Evolutionary conservation across 176 grass and related monocot species (phyloP).

Genomic region (Hyparrhenia diplandra): DNA sequence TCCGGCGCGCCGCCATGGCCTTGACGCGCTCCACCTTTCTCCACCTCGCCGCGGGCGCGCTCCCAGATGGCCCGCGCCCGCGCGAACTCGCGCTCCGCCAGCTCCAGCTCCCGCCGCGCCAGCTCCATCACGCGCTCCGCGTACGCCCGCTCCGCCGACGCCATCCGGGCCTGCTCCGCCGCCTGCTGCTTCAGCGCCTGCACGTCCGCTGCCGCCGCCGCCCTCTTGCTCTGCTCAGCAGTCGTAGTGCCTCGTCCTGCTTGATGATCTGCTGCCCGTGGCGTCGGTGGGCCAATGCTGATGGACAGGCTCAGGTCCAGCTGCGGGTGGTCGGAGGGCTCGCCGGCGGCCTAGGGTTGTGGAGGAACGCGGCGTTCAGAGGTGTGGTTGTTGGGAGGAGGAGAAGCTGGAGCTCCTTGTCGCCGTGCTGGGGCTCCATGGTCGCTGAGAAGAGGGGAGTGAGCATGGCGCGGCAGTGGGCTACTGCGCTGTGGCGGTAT

Average conservation of each 20-base stretch:
- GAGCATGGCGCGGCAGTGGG: constrained; percentile 1
- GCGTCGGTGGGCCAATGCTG: constrained; percentile 23
- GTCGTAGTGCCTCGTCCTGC: background rate
- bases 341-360: background rate
- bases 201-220: background rate
- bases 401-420: constrained; percentile 48
- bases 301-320: constrained; percentile 80
- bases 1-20: constrained; percentile 41
- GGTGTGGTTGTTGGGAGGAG: constrained; percentile 36
- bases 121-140: constrained; percentile 72
- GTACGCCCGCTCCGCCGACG: constrained; percentile 65
- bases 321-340: constrained; percentile 23
- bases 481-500: background rate
- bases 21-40: constrained; percentile 75
- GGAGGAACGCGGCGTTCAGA: background rate
- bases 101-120: constrained; percentile 67
- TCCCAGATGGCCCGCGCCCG: constrained; percentile 72
- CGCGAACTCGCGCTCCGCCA: constrained; percentile 74
- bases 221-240: constrained; percentile 1
- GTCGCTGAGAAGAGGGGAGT: constrained; percentile 23
- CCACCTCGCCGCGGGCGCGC: constrained; percentile 55
- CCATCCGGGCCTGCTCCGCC: constrained; percentile 62
- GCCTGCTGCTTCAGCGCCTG: constrained; percentile 54
- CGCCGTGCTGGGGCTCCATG: constrained; percentile 52
- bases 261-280: background rate